Percentiles rank a stretch among this genome's conserved stretches.
phyloP scores from a whole-genome alignment of 768 basidiomycete genomes.

The Hygrocybe coccinea region DNA sequence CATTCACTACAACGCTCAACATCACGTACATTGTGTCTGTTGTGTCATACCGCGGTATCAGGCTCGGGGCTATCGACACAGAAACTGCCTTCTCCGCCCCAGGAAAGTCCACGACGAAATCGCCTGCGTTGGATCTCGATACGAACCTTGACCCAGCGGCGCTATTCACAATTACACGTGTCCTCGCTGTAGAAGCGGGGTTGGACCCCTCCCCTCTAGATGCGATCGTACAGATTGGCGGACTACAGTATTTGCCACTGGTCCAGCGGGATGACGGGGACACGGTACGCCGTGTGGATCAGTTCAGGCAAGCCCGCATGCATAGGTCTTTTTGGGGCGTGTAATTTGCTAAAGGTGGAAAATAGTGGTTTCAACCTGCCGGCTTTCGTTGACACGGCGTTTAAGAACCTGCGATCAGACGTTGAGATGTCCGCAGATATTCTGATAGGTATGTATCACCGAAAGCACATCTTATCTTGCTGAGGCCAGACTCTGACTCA shows the following conservation, averaged over 20 bases:
- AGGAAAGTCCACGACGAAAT: slow-evolving; percentile 51
- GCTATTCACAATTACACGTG: slow-evolving; percentile 69
- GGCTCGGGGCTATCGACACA: slow-evolving; percentile 56
- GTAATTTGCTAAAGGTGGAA: neutral
- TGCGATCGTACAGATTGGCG: slow-evolving; percentile 60
- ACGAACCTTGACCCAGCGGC: slow-evolving; percentile 65
- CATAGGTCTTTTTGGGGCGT: neutral
- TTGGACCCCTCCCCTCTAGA: slow-evolving; percentile 58
- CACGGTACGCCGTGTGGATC: slow-evolving; percentile 37
- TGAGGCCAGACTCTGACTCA: neutral
- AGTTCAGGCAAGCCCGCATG: slow-evolving; percentile 46
- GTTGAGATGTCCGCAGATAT: slow-evolving; percentile 52
- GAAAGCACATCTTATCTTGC: neutral
- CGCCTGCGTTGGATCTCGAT: slow-evolving; percentile 53
- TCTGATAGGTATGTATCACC: slow-evolving; percentile 43
- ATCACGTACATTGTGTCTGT: slow-evolving; percentile 57
- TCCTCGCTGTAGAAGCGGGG: slow-evolving; percentile 60
- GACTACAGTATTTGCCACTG: slow-evolving; percentile 52
- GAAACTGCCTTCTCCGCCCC: slow-evolving; percentile 45
- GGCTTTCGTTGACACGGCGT: slow-evolving; percentile 58
- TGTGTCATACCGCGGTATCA: slow-evolving; percentile 58
- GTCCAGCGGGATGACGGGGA: slow-evolving; percentile 23
- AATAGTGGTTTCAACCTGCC: slow-evolving; percentile 60
- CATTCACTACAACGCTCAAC: slow-evolving; percentile 55
- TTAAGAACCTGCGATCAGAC: slow-evolving; percentile 59